Evolutionary conservation across 495 filamentous ascomycete species (phyloP).

Genomic region (Cryomyces antarcticus): DNA sequence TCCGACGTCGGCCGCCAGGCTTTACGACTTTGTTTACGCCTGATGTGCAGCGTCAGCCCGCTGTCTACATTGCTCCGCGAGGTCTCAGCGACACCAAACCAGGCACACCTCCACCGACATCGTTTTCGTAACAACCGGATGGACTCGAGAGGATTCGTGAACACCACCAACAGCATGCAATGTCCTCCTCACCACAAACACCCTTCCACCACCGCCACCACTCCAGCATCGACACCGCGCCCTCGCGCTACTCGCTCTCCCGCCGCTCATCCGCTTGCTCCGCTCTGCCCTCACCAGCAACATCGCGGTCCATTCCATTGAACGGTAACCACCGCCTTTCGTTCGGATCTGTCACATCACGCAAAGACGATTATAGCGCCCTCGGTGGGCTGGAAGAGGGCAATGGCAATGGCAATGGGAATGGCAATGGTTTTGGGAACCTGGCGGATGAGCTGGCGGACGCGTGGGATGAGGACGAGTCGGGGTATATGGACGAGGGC

Average conservation of each 20-base stretch:
- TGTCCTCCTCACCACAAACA: conserved; percentile 1
- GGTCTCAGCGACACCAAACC: no score
- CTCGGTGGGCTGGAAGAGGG: background rate
- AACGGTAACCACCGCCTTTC: background rate
- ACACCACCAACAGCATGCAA: background rate
- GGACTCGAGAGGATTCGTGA: no score
- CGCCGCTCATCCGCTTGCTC: background rate
- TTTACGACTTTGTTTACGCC: no score
- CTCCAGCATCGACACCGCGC: background rate
- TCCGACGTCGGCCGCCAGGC: no score
- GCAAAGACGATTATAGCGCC: background rate
- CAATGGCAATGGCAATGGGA: background rate
- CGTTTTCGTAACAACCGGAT: no score
- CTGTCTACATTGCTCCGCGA: no score
- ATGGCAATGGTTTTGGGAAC: conserved; percentile 4
- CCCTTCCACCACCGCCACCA: background rate
- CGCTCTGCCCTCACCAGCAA: background rate
- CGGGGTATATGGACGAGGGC: background rate
- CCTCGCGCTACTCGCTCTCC: background rate
- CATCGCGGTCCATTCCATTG: background rate
- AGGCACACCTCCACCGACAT: no score
- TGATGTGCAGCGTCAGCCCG: no score
- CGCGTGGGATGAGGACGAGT: conserved; percentile 7
- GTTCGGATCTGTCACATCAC: conserved; percentile 8
- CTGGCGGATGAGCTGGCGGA: conserved; percentile 11